phyloP scores from a whole-genome alignment of 2,329 filamentous ascomycete genomes.

The Chlorencoelia australis region DNA sequence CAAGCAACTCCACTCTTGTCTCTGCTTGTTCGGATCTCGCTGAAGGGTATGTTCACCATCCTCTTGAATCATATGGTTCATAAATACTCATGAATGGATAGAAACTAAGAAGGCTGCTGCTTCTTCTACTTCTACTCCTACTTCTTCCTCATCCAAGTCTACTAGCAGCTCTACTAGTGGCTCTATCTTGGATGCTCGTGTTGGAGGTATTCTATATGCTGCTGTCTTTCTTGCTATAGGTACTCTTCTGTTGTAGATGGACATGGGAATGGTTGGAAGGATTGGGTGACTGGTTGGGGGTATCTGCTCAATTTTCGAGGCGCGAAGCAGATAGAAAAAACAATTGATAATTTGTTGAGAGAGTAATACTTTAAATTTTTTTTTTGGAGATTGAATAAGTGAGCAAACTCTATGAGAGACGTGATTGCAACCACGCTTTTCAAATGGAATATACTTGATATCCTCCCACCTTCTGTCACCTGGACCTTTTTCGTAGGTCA shows the following conservation, averaged over 20 bases:
- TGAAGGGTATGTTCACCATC: too few species aligned
- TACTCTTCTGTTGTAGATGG: background rate
- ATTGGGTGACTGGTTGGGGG: background rate
- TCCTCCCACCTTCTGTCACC: conserved; percentile 1
- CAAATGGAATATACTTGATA: background rate
- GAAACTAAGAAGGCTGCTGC: background rate
- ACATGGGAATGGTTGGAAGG: background rate
- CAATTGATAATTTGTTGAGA: background rate
- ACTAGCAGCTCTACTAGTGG: too few species aligned
- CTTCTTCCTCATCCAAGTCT: too few species aligned
- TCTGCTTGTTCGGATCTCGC: conserved; percentile 24
- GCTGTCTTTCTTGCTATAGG: background rate
- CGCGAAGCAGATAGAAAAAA: background rate
- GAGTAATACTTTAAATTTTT: background rate
- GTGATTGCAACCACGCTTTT: background rate
- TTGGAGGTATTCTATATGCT: background rate
- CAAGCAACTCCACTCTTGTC: conserved; percentile 12
- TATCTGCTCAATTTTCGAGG: background rate
- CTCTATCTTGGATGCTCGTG: background rate
- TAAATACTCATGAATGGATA: too few species aligned
- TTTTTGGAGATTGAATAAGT: background rate
- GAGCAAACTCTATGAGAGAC: background rate
- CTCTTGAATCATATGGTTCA: too few species aligned
- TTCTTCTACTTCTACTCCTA: background rate
- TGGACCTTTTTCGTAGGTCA: too few species aligned